Evolutionary conservation across 371 early-diverging fungal genomes (phyloP), one percentile per base, ranked within the genome.

Genomic region (Rhizopus delemar): DNA sequence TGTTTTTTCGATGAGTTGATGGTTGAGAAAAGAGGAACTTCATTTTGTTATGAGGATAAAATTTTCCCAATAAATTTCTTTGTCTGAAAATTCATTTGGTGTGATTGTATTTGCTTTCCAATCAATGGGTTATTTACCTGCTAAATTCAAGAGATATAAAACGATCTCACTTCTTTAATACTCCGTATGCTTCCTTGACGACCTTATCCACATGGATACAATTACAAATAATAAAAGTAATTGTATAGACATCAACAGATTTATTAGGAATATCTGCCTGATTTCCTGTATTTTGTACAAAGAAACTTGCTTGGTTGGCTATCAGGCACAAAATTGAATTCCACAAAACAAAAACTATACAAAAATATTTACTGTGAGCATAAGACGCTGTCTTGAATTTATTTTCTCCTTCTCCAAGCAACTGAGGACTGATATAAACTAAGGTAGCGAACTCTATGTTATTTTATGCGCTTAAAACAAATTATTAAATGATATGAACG

Each of bases 201-300:
- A 93, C 98, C 6, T 72, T 76, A 64, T 96, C 96, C n/a, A 94
- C 78, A 64, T 95, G 90, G 1, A 97, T 97, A 75, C 94, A 93
- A 77, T 97, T 97, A 56, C 97, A 88, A 62, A 97, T 97, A 48
- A 97, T 97, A 75, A 97, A 97, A 9, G 96, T 94, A 60, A 96
- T 95, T 6, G 94, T 94, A 70, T 95, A 98, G 0, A 89, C 93
- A 69, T 98, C 98, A 41, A 93, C 83, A 1, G 91, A 86, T 56
- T 85, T 83, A 66, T 88, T 86, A 13, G 88, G 83, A 41, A 97
- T 85, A 15, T 80, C 77, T 4, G 70, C 81, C 50, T 97, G 75
- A 28, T 89, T 69, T 70, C 97, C 97, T 7, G 96, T 98, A 71
- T 98, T 97, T 38, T 95, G 96, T 31, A 91, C 91, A 51, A 81